Evolutionary conservation across 257 asterid genomes (phyloP).

Genomic region (Penstemon davidsonii): DNA sequence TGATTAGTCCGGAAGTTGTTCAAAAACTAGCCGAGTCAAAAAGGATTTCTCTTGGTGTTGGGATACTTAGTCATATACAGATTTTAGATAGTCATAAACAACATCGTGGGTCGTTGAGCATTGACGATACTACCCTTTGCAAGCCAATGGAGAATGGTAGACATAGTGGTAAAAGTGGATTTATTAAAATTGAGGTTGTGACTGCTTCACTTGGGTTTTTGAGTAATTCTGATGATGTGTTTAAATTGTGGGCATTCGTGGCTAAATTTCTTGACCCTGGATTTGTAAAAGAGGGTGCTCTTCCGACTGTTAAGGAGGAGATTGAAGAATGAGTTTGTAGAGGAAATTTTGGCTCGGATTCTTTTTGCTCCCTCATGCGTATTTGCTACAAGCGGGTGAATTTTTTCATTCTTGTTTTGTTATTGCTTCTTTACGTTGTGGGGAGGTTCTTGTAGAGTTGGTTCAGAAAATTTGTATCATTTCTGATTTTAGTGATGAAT

Average conservation of each 20-base stretch:
- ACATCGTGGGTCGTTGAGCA: slow-evolving; percentile 49
- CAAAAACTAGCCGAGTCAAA: slow-evolving; percentile 77
- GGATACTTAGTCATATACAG: slow-evolving; percentile 84
- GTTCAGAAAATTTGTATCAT: too few relatives aligned
- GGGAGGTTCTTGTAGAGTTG: too few relatives aligned
- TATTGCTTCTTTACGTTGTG: too few relatives aligned
- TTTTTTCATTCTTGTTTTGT: too few relatives aligned
- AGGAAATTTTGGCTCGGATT: too few relatives aligned
- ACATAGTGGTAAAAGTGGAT: slow-evolving; percentile 69
- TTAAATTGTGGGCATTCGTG: slow-evolving; percentile 91
- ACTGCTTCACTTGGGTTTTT: slow-evolving; percentile 94
- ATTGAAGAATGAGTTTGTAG: slow-evolving; percentile 41
- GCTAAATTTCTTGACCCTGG: slow-evolving; percentile 86
- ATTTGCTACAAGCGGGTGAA: too few relatives aligned
- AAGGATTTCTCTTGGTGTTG: slow-evolving; percentile 79
- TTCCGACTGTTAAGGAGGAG: slow-evolving; percentile 76
- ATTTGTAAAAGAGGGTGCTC: slow-evolving; percentile 71
- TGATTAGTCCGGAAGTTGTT: slow-evolving; percentile 80
- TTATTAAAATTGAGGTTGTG: slow-evolving; percentile 88
- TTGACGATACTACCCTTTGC: slow-evolving; percentile 79
- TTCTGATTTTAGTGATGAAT: slow-evolving; percentile 46
- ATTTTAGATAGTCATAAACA: slow-evolving; percentile 64
- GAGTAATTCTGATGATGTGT: slow-evolving; percentile 90
- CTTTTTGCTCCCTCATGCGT: too few relatives aligned
- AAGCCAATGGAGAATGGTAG: slow-evolving; percentile 85